Percentiles rank a stretch among this genome's conserved stretches.
phyloP scores from a whole-genome alignment of 2,329 filamentous ascomycete genomes.

The Pyrenophora seminiperda region DNA sequence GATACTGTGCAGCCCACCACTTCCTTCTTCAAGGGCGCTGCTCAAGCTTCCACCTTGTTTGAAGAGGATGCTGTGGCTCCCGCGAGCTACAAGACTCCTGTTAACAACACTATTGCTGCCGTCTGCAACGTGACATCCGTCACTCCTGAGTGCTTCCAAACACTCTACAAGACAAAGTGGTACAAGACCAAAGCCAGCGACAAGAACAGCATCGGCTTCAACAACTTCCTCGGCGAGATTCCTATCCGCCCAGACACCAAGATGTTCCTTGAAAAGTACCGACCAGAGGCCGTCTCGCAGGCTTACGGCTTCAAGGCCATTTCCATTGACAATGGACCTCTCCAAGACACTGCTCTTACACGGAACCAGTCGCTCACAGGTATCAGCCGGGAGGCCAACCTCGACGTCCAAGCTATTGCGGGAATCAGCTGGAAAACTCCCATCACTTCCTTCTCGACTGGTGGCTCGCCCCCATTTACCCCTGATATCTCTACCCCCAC shows the following conservation, averaged over 20 bases:
- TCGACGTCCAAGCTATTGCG: constrained; percentile 67
- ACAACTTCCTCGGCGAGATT: constrained; percentile 57
- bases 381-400: constrained; percentile 63
- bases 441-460: constrained; percentile 64
- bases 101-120: constrained; percentile 41
- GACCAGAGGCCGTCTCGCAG: constrained; percentile 54
- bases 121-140: constrained; percentile 59
- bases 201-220: constrained; percentile 55
- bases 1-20: constrained; percentile 66
- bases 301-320: constrained; percentile 62
- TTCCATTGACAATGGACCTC: constrained; percentile 62
- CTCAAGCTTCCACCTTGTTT: constrained; percentile 33
- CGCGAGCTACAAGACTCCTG: constrained; percentile 33
- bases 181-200: constrained; percentile 54
- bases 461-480: constrained; percentile 60
- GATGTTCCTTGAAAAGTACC: constrained; percentile 61
- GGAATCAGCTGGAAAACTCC: constrained; percentile 61
- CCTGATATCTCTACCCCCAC: constrained; percentile 54
- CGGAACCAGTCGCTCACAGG: constrained; percentile 33
- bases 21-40: constrained; percentile 55
- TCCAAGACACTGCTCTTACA: constrained; percentile 51
- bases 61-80: constrained; percentile 31
- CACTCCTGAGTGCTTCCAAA: constrained; percentile 60
- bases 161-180: constrained; percentile 60
- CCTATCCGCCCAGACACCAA: constrained; percentile 62